A percentile compares a stretch with the other conserved stretches of the same genome.
Evolutionary conservation across 192 early-diverging fungal species (phyloP).

Genomic region (Funneliformis mosseae): DNA sequence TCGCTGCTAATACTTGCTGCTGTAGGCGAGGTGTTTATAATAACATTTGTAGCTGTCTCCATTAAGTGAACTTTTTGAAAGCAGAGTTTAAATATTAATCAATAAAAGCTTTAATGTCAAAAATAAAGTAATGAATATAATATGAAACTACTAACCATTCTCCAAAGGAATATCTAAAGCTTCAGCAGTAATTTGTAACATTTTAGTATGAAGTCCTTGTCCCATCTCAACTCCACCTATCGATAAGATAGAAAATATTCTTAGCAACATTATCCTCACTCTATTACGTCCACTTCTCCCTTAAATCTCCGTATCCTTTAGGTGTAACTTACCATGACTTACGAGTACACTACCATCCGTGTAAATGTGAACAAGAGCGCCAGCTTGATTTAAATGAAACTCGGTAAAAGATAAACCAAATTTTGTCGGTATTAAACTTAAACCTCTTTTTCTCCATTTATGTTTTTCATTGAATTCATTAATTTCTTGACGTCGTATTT

Average conservation of each 20-base stretch:
- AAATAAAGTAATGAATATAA: neutral
- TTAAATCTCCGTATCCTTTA: neutral
- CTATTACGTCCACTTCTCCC: neutral
- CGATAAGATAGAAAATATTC: neutral
- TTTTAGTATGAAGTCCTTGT: slow-evolving; percentile 89
- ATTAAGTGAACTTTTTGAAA: slow-evolving; percentile 36
- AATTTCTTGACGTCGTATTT: slow-evolving; percentile 55
- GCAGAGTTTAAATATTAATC: too few relatives aligned
- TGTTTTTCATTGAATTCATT: slow-evolving; percentile 71
- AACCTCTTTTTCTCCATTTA: slow-evolving; percentile 79
- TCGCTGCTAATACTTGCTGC: slow-evolving; percentile 80
- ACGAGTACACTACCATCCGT: slow-evolving; percentile 82
- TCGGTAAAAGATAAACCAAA: slow-evolving; percentile 80
- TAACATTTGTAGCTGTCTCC: slow-evolving; percentile 74
- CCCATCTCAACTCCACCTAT: slow-evolving; percentile 84
- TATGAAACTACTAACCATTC: slow-evolving; percentile 36
- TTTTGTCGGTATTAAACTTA: slow-evolving; percentile 80
- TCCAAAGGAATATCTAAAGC: slow-evolving; percentile 73
- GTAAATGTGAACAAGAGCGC: slow-evolving; percentile 83
- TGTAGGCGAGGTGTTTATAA: slow-evolving; percentile 78
- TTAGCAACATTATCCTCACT: too few relatives aligned
- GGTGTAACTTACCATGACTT: slow-evolving; percentile 58
- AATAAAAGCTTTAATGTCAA: neutral
- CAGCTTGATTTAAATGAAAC: slow-evolving; percentile 81
- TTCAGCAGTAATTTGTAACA: slow-evolving; percentile 84